Base-by-base conservation (phyloP, 331 rosid genomes). In the Quercus tomentella region DNA sequence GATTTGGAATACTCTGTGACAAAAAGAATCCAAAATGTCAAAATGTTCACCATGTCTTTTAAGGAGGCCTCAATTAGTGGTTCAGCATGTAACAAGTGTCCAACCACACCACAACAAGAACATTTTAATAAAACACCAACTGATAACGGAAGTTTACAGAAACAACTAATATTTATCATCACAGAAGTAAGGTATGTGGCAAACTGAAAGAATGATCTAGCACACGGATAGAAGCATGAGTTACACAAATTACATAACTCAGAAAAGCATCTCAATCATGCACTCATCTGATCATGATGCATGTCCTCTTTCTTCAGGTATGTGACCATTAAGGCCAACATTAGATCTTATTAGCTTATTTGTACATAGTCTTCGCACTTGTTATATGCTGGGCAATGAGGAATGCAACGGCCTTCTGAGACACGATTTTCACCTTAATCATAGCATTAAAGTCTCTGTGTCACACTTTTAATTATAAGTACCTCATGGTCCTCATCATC, bases 401-500 rank as follows among this genome's bases (percentile, higher is more conserved):
- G n/a, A n/a, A n/a, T n/a, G n/a, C n/a, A n/a, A n/a, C n/a, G n/a
- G n/a, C n/a, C n/a, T n/a, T n/a, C n/a, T n/a, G 66, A 77, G 80
- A 83, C 81, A 75, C 70, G 25, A 79, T 56, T 84, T 78, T 81
- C 78, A 95, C 99, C 97, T 95, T 91, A 69, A 95, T 93, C 90
- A 89, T 83, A 72, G 89, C 91, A 82, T 90, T 95, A 72, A 95
- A 90, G 78, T 93, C 96, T 86, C 76, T 84, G 99, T 0, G 95
- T 91, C 82, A 95, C 85, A 76, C 99, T 95, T 85, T 95, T 95
- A 88, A 95, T 92, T 74, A 95, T 88, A 70, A 95, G 97, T 75
- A 91, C 94, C 90, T 95, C 99, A 12, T 79, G 26, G 26, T 25
- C 26, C 26, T 25, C 26, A 25, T 25, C 81, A 76, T 78, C 97